A percentile compares a stretch with the other conserved stretches of the same genome.
phyloP scores from a whole-genome alignment of 352 stramenopile species.

The Globisporangium solare region DNA sequence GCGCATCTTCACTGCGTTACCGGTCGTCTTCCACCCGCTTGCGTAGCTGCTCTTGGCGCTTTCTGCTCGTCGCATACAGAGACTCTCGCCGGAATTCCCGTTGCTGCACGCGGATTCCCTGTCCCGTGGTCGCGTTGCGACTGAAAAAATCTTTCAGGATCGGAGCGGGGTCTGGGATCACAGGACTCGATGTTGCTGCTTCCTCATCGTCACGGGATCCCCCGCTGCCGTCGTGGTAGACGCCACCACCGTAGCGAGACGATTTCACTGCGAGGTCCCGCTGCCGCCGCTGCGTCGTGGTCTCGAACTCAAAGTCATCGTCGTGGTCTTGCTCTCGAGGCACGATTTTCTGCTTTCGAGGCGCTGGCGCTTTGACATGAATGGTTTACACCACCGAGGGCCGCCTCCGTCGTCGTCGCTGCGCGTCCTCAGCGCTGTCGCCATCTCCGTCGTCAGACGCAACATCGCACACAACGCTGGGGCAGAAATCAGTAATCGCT shows the following conservation, averaged over 20 bases:
- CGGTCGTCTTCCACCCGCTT: constrained; percentile 24
- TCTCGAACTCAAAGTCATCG: not conserved
- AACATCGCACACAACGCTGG: constrained; percentile 34
- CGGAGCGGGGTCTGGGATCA: constrained; percentile 21
- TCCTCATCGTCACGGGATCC: not conserved
- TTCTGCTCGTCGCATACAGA: constrained; percentile 35
- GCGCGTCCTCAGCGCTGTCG: not conserved
- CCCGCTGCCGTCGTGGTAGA: not conserved
- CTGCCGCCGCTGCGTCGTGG: not conserved
- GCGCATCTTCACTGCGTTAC: constrained; percentile 13
- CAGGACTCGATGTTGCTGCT: not conserved
- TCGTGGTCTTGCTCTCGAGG: constrained; percentile 6
- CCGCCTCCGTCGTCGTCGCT: not conserved
- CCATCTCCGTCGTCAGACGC: constrained; percentile 14
- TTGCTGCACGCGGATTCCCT: constrained; percentile 37
- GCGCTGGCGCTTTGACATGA: constrained; percentile 3
- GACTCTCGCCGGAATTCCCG: constrained; percentile 31
- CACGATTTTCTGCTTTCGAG: constrained; percentile 10
- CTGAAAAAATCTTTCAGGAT: constrained; percentile 67
- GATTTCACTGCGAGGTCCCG: not conserved
- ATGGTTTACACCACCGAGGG: constrained; percentile 10
- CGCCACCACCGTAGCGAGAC: not conserved
- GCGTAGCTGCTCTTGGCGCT: constrained; percentile 42
- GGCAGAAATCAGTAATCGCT: constrained; percentile 16
- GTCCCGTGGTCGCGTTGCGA: constrained; percentile 28